phyloP scores from a whole-genome alignment of 2,329 filamentous ascomycete genomes.

The Pseudomassariella vexata region DNA sequence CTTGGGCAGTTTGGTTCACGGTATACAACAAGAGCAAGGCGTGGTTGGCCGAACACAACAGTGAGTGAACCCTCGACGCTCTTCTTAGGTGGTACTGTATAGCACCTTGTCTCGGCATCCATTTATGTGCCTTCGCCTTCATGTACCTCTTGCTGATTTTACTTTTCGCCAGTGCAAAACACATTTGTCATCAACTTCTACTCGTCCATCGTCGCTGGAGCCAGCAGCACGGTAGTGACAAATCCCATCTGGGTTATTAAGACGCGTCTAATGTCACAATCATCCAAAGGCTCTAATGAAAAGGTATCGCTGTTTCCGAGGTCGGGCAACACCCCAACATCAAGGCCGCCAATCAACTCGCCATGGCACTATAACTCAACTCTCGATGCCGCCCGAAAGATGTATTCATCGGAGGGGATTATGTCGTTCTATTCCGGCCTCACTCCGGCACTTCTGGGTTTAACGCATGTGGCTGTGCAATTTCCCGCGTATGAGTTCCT shows the following conservation, averaged over 20 bases:
- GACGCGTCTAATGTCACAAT: conserved; percentile 95
- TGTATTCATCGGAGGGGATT: conserved; percentile 88
- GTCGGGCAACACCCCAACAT: conserved; percentile 47
- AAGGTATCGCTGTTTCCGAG: conserved; percentile 41
- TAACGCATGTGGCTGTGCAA: conserved; percentile 94
- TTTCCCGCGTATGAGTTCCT: conserved; percentile 95
- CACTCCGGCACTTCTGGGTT: conserved; percentile 81
- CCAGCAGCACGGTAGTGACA: conserved; percentile 86
- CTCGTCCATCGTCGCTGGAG: conserved; percentile 86
- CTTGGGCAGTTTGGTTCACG: conserved; percentile 97
- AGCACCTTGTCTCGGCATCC: background rate
- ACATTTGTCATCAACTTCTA: conserved; percentile 75
- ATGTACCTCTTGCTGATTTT: conserved; percentile 3
- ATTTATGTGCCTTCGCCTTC: conserved; percentile 4
- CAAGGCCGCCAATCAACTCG: conserved; percentile 51
- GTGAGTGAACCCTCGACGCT: conserved; percentile 34
- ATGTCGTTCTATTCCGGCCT: conserved; percentile 92
- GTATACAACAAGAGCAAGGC: conserved; percentile 89
- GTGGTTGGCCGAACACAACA: conserved; percentile 61
- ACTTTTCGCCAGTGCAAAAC: conserved; percentile 44
- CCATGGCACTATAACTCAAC: conserved; percentile 91
- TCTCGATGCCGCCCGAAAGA: conserved; percentile 86
- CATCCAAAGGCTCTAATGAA: conserved; percentile 39
- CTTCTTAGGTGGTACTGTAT: background rate
- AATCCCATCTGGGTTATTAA: conserved; percentile 99